A percentile compares a stretch with the other conserved stretches of the same genome.
These are phyloP conservation scores for Bipolaris bicolor DNA, from an alignment of 2,329 filamentous ascomycete genomes.

Conservation along the genomic window DNA sequence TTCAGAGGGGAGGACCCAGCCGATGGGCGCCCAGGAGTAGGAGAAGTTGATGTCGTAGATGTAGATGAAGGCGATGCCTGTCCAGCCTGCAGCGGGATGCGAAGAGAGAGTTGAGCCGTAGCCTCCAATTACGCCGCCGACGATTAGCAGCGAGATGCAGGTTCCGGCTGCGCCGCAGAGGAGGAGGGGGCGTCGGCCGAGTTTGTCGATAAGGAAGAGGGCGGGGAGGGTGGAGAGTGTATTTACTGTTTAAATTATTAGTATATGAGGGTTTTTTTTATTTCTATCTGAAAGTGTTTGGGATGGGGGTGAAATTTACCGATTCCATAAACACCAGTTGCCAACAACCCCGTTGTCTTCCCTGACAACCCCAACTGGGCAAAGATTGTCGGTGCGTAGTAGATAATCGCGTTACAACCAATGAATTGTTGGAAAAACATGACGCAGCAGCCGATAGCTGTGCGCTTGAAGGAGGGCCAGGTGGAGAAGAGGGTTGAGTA, in stretches of 20 bases:
- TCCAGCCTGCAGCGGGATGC: slow-evolving; percentile 71
- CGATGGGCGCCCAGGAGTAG: slow-evolving; percentile 77
- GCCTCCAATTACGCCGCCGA: slow-evolving; percentile 70
- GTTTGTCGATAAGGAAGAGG: slow-evolving; percentile 68
- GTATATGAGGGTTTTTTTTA: too few relatives aligned
- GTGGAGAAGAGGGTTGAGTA: slow-evolving; percentile 56
- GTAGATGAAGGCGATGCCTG: slow-evolving; percentile 67
- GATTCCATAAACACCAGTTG: slow-evolving; percentile 66
- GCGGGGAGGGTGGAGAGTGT: slow-evolving; percentile 70
- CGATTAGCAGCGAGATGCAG: slow-evolving; percentile 72
- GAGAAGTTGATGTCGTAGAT: slow-evolving; percentile 55
- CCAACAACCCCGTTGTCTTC: slow-evolving; percentile 76
- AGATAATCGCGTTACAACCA: slow-evolving; percentile 81
- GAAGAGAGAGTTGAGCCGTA: slow-evolving; percentile 63
- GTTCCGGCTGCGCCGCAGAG: slow-evolving; percentile 71
- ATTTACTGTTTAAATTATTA: slow-evolving; percentile 24
- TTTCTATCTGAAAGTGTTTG: not conserved
- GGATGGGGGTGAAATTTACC: not conserved
- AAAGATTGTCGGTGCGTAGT: slow-evolving; percentile 76
- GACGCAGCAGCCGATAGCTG: slow-evolving; percentile 39
- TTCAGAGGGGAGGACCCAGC: slow-evolving; percentile 76
- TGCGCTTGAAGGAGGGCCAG: slow-evolving; percentile 51
- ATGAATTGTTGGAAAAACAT: slow-evolving; percentile 64
- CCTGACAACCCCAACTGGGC: slow-evolving; percentile 64
- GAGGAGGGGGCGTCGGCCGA: slow-evolving; percentile 67